Conservation (phyloP, 768 basidiomycete genomes). For the Infundibulicybe gibba region DNA sequence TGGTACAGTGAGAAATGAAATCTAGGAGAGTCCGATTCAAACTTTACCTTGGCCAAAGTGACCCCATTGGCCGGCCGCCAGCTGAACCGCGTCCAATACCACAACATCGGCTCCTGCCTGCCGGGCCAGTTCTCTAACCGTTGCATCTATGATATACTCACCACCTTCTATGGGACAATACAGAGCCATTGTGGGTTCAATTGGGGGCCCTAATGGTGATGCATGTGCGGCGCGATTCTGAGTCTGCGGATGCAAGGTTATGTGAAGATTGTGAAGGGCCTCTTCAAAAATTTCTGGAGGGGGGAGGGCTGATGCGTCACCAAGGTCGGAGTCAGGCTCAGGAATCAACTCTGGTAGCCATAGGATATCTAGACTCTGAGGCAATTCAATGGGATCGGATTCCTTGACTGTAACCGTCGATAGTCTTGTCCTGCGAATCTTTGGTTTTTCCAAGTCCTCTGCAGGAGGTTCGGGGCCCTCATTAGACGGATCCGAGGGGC, state of each 20-base stretch:
- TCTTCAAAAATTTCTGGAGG: constrained; percentile 76
- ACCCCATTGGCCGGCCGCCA: constrained; percentile 88
- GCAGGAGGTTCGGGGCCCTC: constrained; percentile 10
- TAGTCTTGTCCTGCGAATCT: constrained; percentile 32
- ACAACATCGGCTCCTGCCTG: constrained; percentile 77
- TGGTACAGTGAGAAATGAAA: constrained; percentile 2
- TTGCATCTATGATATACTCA: constrained; percentile 75
- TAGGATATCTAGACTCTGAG: constrained; percentile 56
- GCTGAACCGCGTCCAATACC: constrained; percentile 77
- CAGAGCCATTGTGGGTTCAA: constrained; percentile 81
- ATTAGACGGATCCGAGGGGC: constrained; percentile 6
- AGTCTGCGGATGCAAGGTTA: constrained; percentile 78
- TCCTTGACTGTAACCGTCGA: constrained; percentile 29
- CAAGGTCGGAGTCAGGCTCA: constrained; percentile 18
- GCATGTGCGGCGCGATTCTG: constrained; percentile 70
- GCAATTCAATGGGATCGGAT: constrained; percentile 45
- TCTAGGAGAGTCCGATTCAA: constrained; percentile 1
- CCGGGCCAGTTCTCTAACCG: constrained; percentile 74
- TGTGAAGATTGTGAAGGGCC: constrained; percentile 68
- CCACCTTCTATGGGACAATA: constrained; percentile 88
- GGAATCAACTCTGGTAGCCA: constrained; percentile 52
- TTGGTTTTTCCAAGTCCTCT: constrained; percentile 44
- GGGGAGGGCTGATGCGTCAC: constrained; percentile 40
- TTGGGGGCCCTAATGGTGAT: constrained; percentile 45
- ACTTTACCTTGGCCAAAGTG: constrained; percentile 71